These are phyloP conservation scores for Cokeromyces recurvatus DNA, from an alignment of 371 early-diverging fungal genomes.

Conservation along the genomic window DNA sequence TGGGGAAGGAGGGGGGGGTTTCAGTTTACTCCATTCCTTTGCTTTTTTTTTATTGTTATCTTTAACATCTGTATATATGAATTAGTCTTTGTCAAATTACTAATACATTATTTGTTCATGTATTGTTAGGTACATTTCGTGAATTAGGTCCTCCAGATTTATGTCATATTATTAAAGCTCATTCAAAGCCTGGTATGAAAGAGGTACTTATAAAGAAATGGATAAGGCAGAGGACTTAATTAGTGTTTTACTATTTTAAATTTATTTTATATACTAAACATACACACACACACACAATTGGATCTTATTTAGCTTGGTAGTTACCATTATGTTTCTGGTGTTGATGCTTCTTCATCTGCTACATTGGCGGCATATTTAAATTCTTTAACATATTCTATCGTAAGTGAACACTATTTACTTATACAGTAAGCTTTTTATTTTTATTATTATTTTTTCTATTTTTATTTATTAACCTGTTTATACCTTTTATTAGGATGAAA, in stretches of 20 bases:
- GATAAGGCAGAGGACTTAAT: too few species aligned
- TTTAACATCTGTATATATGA: not conserved
- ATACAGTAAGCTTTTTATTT: too few species aligned
- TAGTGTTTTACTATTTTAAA: too few species aligned
- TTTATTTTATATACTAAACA: too few species aligned
- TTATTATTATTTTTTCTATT: too few species aligned
- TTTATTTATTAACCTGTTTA: too few species aligned
- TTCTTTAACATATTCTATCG: slow-evolving; percentile 89
- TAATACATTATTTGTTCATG: too few species aligned
- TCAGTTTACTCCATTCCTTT: not conserved
- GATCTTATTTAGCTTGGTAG: slow-evolving; percentile 50
- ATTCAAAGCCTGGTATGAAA: slow-evolving; percentile 72
- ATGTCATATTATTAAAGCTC: slow-evolving; percentile 87
- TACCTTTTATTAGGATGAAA: slow-evolving; percentile 45
- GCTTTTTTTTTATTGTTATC: not conserved
- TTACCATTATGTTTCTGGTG: slow-evolving; percentile 89
- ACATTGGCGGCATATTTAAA: slow-evolving; percentile 93
- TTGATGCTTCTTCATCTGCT: slow-evolving; percentile 93
- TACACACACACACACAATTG: too few species aligned
- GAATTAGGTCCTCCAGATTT: slow-evolving; percentile 97
- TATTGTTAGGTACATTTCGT: slow-evolving; percentile 81
- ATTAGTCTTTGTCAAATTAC: too few species aligned
- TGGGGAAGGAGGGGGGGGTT: not conserved
- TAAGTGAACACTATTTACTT: slow-evolving; percentile 18
- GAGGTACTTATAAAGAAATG: slow-evolving; percentile 58